These are phyloP conservation scores for Mrakia blollopis DNA, from an alignment of 768 basidiomycete genomes.

Conservation along the genomic window DNA sequence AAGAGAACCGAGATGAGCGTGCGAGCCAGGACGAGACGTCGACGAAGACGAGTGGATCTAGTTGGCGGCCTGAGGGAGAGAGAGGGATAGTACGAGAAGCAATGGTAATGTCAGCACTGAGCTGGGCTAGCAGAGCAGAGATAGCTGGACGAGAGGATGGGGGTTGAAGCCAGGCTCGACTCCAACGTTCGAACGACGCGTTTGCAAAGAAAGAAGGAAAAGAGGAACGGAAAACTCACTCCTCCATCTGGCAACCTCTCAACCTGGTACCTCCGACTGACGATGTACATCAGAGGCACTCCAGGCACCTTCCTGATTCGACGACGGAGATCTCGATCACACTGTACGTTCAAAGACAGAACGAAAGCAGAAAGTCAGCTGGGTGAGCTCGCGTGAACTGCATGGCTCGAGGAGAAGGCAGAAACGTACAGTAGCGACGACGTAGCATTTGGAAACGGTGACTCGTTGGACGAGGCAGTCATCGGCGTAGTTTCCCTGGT, in stretches of 20 bases:
- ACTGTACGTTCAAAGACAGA: slow-evolving; percentile 46
- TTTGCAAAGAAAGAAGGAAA: neutral
- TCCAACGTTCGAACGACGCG: neutral
- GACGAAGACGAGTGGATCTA: neutral
- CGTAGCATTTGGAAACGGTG: slow-evolving; percentile 88
- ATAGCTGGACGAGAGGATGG: too few relatives aligned
- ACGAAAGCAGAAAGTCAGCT: neutral
- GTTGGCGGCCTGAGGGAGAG: slow-evolving; percentile 15
- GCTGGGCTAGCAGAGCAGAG: too few relatives aligned
- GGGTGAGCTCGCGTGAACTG: too few relatives aligned
- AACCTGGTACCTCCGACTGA: slow-evolving; percentile 83
- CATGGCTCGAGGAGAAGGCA: neutral
- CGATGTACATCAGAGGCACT: slow-evolving; percentile 96
- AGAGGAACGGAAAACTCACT: slow-evolving; percentile 15
- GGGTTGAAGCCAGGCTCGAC: neutral
- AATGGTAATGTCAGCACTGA: too few relatives aligned
- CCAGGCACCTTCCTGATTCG: slow-evolving; percentile 81
- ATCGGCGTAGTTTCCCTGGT: slow-evolving; percentile 96
- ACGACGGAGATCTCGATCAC: slow-evolving; percentile 87
- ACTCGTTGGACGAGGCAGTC: slow-evolving; percentile 97
- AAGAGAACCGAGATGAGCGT: too few relatives aligned
- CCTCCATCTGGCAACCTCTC: slow-evolving; percentile 77
- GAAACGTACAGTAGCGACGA: slow-evolving; percentile 70
- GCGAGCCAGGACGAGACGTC: too few relatives aligned
- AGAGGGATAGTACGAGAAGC: neutral